Evolutionary conservation across 1,139 yeast genomes (phyloP), one percentile per base, ranked within the genome.

Genomic region (Candida gigantensis): DNA sequence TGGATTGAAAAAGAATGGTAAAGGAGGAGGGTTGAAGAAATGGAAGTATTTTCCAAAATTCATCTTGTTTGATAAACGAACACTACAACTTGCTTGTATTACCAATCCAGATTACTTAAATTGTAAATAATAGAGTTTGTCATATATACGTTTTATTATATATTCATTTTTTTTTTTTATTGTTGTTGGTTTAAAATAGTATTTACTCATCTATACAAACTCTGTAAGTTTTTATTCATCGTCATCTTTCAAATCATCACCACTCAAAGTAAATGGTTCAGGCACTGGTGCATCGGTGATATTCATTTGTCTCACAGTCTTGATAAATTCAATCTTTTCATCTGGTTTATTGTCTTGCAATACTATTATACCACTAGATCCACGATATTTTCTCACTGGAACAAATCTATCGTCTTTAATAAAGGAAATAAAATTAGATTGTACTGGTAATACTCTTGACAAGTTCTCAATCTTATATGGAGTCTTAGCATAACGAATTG

Each of bases 381-480:
- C 90, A 55, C 79, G 81, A 58, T 81, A 81, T 53, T 80, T 83
- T 56, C 95, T 81, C 12, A 89, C 84, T 5, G 98, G 97, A 24
- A 73, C 74, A 60, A 84, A 92, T 53, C 96, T 77, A 36, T 79
- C 84, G 46, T 80, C 84, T 54, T 82, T 82, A 32, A 75, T 67
- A 58, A 92, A 89, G 3, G 95, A 74, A 34, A 92, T 79, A 62
- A 82, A 88, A 60, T 81, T 84, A 41, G 90, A 71, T 65, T 94
- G 98, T 30, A 82, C 77, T n/a, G 97, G 97, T 43, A 94, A 71
- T 2, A 92, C 96, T 53, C 99, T 79, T 11, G 94, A 76, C 74
- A 90, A 72, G 59, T 92, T 92, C 30, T 74, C 74, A 41, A 90
- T 71, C 56, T 77, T 78, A 64, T 77, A 88, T 30, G 87, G 82